These are phyloP conservation scores for Didymella exigua DNA, from an alignment of 2,329 filamentous ascomycete genomes.

Conservation along the genomic window DNA sequence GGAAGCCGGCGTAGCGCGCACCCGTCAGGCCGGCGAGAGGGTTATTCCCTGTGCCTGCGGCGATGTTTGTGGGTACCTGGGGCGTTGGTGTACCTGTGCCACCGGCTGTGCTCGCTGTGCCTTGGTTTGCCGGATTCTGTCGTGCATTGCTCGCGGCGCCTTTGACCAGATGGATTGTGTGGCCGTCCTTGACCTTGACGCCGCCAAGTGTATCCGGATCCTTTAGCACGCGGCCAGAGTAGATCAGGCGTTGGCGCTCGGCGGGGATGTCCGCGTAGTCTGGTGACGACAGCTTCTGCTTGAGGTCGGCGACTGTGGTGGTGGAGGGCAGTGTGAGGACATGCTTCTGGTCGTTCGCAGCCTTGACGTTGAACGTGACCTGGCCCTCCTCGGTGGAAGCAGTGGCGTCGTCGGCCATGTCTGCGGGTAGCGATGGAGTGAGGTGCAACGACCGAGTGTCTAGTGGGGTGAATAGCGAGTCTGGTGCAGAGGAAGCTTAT, in stretches of 20 bases:
- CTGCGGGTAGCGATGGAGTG: slow-evolving; percentile 10
- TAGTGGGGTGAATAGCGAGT: slow-evolving; percentile 1
- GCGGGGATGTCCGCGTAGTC: slow-evolving; percentile 87
- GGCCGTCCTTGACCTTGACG: slow-evolving; percentile 95
- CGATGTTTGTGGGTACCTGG: slow-evolving; percentile 76
- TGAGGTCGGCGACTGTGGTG: slow-evolving; percentile 82
- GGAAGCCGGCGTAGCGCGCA: slow-evolving; percentile 89
- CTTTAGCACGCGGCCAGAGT: slow-evolving; percentile 95
- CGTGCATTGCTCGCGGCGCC: slow-evolving; percentile 86
- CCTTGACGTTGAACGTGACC: slow-evolving; percentile 96
- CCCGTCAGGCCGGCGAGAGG: slow-evolving; percentile 89
- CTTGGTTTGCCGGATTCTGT: slow-evolving; percentile 60
- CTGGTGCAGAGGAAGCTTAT: neutral
- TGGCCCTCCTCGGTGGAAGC: slow-evolving; percentile 67
- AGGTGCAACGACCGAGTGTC: slow-evolving; percentile 3
- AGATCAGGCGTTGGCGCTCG: slow-evolving; percentile 92
- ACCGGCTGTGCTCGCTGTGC: slow-evolving; percentile 41
- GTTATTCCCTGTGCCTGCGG: slow-evolving; percentile 79
- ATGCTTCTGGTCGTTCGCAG: slow-evolving; percentile 87
- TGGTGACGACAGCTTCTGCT: slow-evolving; percentile 79
- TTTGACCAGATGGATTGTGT: slow-evolving; percentile 96
- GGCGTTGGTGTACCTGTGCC: slow-evolving; percentile 58
- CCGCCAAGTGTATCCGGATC: slow-evolving; percentile 82
- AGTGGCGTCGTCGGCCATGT: slow-evolving; percentile 69
- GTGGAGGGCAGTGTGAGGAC: slow-evolving; percentile 78